Conservation (phyloP, 164 flowering plant species). For the Kingdonia uniflora region DNA sequence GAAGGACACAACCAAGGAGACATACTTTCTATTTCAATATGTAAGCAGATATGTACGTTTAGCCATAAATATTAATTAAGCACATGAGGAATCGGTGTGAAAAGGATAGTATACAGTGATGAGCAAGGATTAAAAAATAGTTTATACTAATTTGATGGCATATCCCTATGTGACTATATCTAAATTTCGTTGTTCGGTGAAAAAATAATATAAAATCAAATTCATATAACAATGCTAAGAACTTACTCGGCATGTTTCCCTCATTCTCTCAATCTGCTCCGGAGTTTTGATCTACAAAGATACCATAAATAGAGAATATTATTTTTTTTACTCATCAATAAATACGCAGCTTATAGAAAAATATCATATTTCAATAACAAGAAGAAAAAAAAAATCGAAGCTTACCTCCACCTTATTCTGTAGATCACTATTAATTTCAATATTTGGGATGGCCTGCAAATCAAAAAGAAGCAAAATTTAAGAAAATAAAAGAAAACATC, state of each 20-base stretch:
- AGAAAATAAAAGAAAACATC: background rate
- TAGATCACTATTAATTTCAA: conserved; percentile 80
- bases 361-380: background rate
- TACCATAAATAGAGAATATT: background rate
- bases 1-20: background rate
- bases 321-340: too few relatives aligned
- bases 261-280: conserved; percentile 78
- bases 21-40: too few relatives aligned
- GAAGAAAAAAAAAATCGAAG: background rate
- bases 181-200: too few relatives aligned
- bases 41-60: too few relatives aligned
- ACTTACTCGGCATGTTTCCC: conserved; percentile 77
- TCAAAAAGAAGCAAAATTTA: background rate
- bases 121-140: too few relatives aligned
- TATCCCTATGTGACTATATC: too few relatives aligned
- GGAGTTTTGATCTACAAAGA: conserved; percentile 73
- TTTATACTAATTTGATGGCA: too few relatives aligned
- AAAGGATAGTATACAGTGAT: too few relatives aligned
- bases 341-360: conserved; percentile 1
- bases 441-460: conserved; percentile 73
- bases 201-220: background rate
- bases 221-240: conserved; percentile 1
- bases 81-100: too few relatives aligned
- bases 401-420: conserved; percentile 87
- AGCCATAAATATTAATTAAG: too few relatives aligned